Conservation (phyloP, 1,284 basidiomycete species). For the Cutaneotrichosporon sp. region DNA sequence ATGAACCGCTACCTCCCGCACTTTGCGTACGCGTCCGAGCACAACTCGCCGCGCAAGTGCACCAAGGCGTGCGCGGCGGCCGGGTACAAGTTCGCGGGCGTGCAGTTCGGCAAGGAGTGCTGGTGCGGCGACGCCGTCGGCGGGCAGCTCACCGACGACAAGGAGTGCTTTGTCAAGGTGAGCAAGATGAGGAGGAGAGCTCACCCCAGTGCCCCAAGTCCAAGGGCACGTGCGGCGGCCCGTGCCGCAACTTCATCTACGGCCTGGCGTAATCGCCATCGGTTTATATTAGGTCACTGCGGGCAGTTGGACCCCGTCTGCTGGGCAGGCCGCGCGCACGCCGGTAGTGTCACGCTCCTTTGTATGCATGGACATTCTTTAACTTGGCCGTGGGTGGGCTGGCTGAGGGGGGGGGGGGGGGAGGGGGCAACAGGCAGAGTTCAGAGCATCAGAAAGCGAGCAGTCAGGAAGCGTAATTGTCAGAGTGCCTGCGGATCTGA, state of each 20-base stretch:
- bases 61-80: conserved; percentile 20
- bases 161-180: conserved; percentile 21
- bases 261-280: neutral
- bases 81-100: conserved; percentile 27
- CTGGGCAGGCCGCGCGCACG: neutral
- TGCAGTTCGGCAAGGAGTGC: conserved; percentile 34
- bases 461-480: too few species aligned
- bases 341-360: neutral
- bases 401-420: too few species aligned
- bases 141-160: conserved; percentile 23
- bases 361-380: conserved; percentile 1
- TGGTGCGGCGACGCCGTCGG: conserved; percentile 31
- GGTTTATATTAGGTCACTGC: neutral
- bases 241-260: conserved; percentile 33
- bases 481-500: too few species aligned
- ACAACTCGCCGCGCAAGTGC: conserved; percentile 30
- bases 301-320: neutral
- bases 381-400: too few species aligned
- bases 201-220: conserved; percentile 16
- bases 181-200: neutral
- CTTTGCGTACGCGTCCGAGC: conserved; percentile 18
- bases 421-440: too few species aligned
- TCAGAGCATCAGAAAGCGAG: too few species aligned
- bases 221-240: conserved; percentile 30
- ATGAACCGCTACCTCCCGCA: conserved; percentile 31